These are phyloP conservation scores for Helianthus tuberosus DNA, from an alignment of 129 eudicot genomes.

Conservation along the genomic window DNA sequence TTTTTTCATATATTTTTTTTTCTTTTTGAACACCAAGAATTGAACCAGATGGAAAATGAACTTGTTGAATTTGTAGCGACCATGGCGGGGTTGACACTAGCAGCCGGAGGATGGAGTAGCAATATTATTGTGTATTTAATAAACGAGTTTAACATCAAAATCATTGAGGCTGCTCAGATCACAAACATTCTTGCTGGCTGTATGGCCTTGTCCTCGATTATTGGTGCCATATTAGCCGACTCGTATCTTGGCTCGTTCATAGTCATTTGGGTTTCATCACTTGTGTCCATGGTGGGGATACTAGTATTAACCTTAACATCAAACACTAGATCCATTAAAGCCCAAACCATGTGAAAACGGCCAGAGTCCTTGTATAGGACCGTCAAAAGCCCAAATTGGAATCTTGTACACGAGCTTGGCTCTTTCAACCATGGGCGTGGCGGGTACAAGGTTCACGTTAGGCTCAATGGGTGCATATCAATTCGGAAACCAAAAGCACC, in stretches of 20 bases:
- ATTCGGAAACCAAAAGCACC: conserved; percentile 32
- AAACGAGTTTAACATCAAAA: conserved; percentile 46
- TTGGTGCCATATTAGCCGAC: conserved; percentile 57
- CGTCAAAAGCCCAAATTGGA: conserved; percentile 36
- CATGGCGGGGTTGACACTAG: conserved; percentile 45
- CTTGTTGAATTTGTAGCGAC: conserved; percentile 29
- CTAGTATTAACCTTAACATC: conserved; percentile 27
- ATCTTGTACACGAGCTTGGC: conserved; percentile 33
- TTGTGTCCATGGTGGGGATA: conserved; percentile 37
- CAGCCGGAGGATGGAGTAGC: conserved; percentile 51
- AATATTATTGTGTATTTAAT: conserved; percentile 55
- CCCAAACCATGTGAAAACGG: conserved; percentile 33
- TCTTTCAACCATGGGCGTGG: conserved; percentile 37
- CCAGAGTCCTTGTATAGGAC: conserved; percentile 23
- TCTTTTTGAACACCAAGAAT: neutral
- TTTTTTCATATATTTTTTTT: neutral
- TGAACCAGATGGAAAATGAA: neutral
- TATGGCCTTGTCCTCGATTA: conserved; percentile 37
- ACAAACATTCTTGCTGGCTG: conserved; percentile 43
- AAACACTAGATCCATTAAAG: conserved; percentile 17
- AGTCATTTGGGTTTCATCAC: conserved; percentile 39
- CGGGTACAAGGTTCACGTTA: conserved; percentile 46
- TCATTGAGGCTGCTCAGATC: conserved; percentile 55
- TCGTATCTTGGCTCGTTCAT: conserved; percentile 47
- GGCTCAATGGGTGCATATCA: conserved; percentile 59